These are phyloP conservation scores for Massariosphaeria phaeospora DNA, from an alignment of 495 filamentous ascomycete species.

Conservation along the genomic window DNA sequence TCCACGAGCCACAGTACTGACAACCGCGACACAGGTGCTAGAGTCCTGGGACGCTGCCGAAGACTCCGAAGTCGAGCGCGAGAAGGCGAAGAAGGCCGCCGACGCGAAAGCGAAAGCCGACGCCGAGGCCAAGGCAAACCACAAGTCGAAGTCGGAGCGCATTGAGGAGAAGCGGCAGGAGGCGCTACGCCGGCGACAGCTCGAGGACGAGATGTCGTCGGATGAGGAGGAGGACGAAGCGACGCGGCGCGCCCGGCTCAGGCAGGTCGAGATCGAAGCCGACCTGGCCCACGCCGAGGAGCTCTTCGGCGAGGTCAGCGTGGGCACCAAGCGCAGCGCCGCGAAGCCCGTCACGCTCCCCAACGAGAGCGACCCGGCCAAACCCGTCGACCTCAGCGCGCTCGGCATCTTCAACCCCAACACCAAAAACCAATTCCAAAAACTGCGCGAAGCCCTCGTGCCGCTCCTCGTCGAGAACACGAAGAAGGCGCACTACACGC, in stretches of 20 bases:
- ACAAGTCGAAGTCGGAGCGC: constrained; percentile 85
- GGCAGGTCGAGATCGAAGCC: constrained; percentile 73
- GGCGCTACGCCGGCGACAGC: constrained; percentile 46
- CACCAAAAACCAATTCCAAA: constrained; percentile 77
- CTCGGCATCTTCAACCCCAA: constrained; percentile 83
- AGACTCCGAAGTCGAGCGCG: constrained; percentile 92
- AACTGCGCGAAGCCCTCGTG: constrained; percentile 65
- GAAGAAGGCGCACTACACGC: constrained; percentile 83
- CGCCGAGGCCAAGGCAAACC: constrained; percentile 83
- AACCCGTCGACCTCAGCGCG: constrained; percentile 70
- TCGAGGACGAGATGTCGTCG: constrained; percentile 53
- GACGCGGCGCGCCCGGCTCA: constrained; percentile 64
- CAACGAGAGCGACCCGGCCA: constrained; percentile 65
- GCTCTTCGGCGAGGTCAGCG: constrained; percentile 78
- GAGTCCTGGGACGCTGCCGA: constrained; percentile 97
- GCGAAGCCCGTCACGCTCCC: constrained; percentile 60
- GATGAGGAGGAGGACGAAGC: constrained; percentile 66
- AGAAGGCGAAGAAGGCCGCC: constrained; percentile 82
- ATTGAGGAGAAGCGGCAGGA: constrained; percentile 67
- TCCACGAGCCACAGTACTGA: constrained; percentile 10
- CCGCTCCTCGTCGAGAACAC: constrained; percentile 67
- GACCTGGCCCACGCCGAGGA: constrained; percentile 90
- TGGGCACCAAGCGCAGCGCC: constrained; percentile 32
- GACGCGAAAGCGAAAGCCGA: constrained; percentile 86
- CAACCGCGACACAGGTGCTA: constrained; percentile 57